These are phyloP conservation scores for Ceratobasidium papillatum DNA, from an alignment of 1,284 basidiomycete genomes.

Conservation along the genomic window DNA sequence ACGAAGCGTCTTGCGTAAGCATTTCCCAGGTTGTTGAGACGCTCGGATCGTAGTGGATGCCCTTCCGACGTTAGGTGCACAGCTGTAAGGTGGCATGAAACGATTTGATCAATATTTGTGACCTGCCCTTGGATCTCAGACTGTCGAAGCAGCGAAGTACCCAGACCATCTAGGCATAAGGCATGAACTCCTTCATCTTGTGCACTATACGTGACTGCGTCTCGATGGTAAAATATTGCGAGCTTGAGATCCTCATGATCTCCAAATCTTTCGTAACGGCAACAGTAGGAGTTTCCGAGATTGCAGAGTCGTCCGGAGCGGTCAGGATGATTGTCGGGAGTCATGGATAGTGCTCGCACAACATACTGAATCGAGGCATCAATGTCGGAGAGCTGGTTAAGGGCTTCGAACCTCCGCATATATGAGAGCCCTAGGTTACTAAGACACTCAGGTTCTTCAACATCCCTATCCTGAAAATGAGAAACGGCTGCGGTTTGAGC, in stretches of 20 bases:
- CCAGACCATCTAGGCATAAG: background rate
- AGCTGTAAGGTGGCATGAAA: background rate
- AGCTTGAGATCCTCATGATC: background rate
- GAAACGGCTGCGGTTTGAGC: background rate
- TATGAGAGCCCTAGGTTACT: background rate
- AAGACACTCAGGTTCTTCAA: background rate
- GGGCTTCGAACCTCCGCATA: background rate
- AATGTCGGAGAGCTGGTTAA: background rate
- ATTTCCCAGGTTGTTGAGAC: slow-evolving; percentile 7
- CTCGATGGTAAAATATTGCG: background rate
- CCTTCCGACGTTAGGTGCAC: background rate
- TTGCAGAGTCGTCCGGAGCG: background rate
- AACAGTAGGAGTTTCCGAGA: background rate
- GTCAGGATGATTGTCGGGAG: background rate
- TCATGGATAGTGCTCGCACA: background rate
- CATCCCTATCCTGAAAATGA: background rate
- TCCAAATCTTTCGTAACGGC: background rate
- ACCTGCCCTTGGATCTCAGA: background rate
- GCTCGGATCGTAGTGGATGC: background rate
- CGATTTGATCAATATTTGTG: background rate
- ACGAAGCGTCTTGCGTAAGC: background rate
- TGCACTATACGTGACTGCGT: background rate
- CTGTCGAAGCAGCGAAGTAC: background rate
- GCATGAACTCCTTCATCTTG: background rate
- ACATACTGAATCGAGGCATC: background rate